Conservation (phyloP, 768 basidiomycete species). For the Tephrocybe sp. region DNA sequence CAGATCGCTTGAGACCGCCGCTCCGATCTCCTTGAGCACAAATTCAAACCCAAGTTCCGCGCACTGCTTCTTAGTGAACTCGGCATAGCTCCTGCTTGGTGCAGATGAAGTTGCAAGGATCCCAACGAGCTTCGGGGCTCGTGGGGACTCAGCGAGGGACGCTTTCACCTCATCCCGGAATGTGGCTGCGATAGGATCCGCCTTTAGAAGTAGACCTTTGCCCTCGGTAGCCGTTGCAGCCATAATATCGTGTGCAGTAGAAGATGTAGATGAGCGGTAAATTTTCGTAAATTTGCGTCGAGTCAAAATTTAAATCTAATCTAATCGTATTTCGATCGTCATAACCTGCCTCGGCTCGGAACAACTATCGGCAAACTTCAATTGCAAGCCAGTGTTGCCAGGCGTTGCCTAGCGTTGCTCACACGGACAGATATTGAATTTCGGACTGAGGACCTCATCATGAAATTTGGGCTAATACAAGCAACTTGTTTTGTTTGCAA, state of each 20-base stretch:
- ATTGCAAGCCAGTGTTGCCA: too few species aligned
- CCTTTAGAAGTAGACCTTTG: constrained; percentile 79
- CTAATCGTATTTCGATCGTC: background rate
- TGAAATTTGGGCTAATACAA: too few species aligned
- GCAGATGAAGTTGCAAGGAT: constrained; percentile 85
- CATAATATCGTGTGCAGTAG: constrained; percentile 17
- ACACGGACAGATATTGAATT: too few species aligned
- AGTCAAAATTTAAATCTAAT: constrained; percentile 11
- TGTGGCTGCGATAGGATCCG: constrained; percentile 69
- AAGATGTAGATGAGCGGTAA: background rate
- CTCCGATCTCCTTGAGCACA: constrained; percentile 72
- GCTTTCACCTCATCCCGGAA: constrained; percentile 71
- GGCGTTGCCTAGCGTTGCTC: too few species aligned
- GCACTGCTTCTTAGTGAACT: constrained; percentile 92
- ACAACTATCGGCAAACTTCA: too few species aligned
- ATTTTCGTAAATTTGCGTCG: constrained; percentile 8
- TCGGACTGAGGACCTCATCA: too few species aligned
- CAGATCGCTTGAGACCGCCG: constrained; percentile 53
- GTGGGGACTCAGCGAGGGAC: constrained; percentile 34
- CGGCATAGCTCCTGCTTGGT: constrained; percentile 81
- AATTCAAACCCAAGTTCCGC: constrained; percentile 86
- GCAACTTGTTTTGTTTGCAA: too few species aligned
- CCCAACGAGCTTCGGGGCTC: constrained; percentile 79
- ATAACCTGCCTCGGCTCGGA: too few species aligned
- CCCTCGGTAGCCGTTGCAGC: constrained; percentile 30